Evolutionary conservation across 768 basidiomycete species (phyloP).

Genomic region (Agaricus bisporus): DNA sequence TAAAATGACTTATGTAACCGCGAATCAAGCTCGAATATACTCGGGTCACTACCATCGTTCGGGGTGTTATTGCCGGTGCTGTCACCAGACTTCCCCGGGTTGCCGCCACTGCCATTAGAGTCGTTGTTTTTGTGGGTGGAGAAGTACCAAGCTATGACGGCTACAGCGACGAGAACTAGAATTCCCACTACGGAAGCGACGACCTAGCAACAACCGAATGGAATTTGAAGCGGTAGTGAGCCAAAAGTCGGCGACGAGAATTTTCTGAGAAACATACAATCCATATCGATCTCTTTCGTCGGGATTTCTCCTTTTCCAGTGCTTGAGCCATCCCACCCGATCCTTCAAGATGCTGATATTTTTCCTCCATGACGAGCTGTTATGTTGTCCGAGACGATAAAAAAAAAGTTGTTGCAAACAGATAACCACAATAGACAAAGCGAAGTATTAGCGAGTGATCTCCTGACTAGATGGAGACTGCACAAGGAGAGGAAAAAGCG

Average conservation of each 20-base stretch:
- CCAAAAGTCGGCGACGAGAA: too few species aligned
- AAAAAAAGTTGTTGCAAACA: background rate
- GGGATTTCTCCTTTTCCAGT: slow-evolving; percentile 24
- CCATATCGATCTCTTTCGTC: slow-evolving; percentile 40
- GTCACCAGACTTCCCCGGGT: background rate
- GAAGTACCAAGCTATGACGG: slow-evolving; percentile 58
- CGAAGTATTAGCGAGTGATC: too few species aligned
- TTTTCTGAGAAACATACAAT: slow-evolving; percentile 40
- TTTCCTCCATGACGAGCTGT: slow-evolving; percentile 12
- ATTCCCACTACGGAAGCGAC: slow-evolving; percentile 43
- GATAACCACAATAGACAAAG: too few species aligned
- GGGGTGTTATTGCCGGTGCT: background rate
- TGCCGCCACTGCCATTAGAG: slow-evolving; percentile 5
- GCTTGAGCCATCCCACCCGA: slow-evolving; percentile 16
- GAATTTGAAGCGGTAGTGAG: background rate
- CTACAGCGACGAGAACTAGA: slow-evolving; percentile 47
- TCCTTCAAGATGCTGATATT: slow-evolving; percentile 11
- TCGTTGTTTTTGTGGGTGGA: slow-evolving; percentile 49
- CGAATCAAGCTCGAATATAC: slow-evolving; percentile 61
- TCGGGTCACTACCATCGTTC: slow-evolving; percentile 49
- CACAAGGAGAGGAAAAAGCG: background rate
- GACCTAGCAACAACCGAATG: slow-evolving; percentile 33
- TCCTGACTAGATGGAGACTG: background rate
- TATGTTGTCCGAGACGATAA: background rate
- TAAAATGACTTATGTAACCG: slow-evolving; percentile 70